Conservation (phyloP, 495 filamentous ascomycete species). For the Aspergillus hancockii region DNA sequence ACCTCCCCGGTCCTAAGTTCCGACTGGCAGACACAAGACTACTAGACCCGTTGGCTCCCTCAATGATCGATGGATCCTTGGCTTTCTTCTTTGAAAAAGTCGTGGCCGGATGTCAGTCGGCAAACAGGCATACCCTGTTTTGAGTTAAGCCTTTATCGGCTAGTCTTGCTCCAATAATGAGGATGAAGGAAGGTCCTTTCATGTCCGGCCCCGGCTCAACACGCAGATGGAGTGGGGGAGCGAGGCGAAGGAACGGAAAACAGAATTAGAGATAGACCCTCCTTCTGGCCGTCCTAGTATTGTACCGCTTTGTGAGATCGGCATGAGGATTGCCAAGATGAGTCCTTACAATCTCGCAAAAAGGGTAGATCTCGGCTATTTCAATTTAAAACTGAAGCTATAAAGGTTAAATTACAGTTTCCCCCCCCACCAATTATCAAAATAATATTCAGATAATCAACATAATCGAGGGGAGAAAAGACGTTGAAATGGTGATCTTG, state of each 20-base stretch:
- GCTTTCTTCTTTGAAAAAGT: conserved; percentile 7
- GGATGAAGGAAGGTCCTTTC: neutral
- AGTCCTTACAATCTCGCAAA: conserved; percentile 23
- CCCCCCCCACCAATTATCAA: conserved; percentile 1
- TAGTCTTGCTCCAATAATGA: conserved; percentile 9
- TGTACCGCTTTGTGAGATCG: conserved; percentile 13
- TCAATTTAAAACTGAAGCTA: neutral
- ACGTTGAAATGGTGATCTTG: neutral
- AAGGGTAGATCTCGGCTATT: conserved; percentile 11
- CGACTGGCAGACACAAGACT: conserved; percentile 9
- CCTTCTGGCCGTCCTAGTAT: conserved; percentile 13
- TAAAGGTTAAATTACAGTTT: too few species aligned
- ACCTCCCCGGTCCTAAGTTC: neutral
- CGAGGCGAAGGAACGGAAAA: conserved; percentile 4
- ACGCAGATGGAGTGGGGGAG: conserved; percentile 12
- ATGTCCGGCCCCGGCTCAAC: conserved; percentile 4
- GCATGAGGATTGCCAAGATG: conserved; percentile 25
- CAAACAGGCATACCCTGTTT: conserved; percentile 10
- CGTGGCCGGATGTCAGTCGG: conserved; percentile 14
- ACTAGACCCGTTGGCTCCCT: neutral
- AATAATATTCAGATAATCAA: conserved; percentile 11
- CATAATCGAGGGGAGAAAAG: neutral
- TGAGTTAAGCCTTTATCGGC: conserved; percentile 11
- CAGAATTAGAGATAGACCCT: conserved; percentile 1
- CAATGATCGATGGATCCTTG: conserved; percentile 7